A percentile compares a stretch with the other conserved stretches of the same genome.
Evolutionary conservation across 257 asterid genomes (phyloP).

Genomic region (Gardenia jasminoides): DNA sequence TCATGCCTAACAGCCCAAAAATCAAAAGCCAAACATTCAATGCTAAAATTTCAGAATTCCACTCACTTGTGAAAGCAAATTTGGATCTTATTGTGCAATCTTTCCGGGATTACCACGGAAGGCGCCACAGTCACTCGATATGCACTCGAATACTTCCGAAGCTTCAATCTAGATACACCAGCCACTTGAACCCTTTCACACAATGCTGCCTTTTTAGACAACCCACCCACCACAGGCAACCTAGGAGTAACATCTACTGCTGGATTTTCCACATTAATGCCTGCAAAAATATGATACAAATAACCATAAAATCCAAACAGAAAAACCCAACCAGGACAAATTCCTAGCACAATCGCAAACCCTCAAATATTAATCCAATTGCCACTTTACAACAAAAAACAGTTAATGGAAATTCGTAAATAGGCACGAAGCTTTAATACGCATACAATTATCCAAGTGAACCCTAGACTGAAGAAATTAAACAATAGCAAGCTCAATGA

Average conservation of each 20-base stretch:
- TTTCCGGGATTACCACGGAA: constrained; percentile 61
- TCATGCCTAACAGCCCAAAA: neutral
- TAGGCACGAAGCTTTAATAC: neutral
- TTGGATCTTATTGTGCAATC: constrained; percentile 52
- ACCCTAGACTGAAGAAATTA: neutral
- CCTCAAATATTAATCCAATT: neutral
- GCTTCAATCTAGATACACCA: constrained; percentile 66
- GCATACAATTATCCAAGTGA: too few relatives aligned
- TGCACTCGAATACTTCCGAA: constrained; percentile 69
- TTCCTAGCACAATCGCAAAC: neutral
- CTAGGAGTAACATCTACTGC: constrained; percentile 58
- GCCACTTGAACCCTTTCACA: constrained; percentile 65
- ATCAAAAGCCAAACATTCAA: constrained; percentile 6
- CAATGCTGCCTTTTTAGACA: constrained; percentile 40
- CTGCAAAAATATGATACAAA: constrained; percentile 34
- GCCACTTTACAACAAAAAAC: neutral
- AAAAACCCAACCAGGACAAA: neutral
- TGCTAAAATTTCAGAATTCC: neutral
- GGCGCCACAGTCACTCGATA: constrained; percentile 62
- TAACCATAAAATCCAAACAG: neutral
- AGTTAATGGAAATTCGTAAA: neutral
- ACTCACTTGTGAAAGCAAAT: constrained; percentile 79
- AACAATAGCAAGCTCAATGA: neutral
- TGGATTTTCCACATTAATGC: constrained; percentile 45
- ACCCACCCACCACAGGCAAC: constrained; percentile 33